These are phyloP conservation scores for Pyrenopolyporus hunteri DNA, from an alignment of 495 filamentous ascomycete genomes.

Conservation along the genomic window DNA sequence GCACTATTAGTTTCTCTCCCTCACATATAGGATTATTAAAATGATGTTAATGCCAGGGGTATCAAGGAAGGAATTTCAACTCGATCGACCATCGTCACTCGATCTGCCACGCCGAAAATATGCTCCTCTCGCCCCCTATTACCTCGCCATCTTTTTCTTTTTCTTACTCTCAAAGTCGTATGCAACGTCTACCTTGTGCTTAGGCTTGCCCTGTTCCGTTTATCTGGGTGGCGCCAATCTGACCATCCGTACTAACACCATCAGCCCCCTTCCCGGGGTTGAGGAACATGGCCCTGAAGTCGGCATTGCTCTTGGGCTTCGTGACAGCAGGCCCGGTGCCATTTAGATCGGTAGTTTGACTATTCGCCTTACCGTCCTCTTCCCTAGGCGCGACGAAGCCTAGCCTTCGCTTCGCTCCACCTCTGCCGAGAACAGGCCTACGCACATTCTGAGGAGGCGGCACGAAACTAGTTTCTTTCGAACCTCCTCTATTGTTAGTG, in stretches of 20 bases:
- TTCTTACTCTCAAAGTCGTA: too few species aligned
- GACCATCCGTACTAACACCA: conserved; percentile 3
- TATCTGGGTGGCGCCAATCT: neutral
- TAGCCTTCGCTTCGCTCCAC: conserved; percentile 62
- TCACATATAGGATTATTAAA: conserved; percentile 16
- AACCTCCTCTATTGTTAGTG: conserved; percentile 43
- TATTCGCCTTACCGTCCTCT: conserved; percentile 44
- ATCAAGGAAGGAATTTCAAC: conserved; percentile 35
- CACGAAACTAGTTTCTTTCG: conserved; percentile 46
- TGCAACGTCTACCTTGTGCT: neutral
- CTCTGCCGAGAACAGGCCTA: conserved; percentile 62
- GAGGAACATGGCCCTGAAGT: conserved; percentile 82
- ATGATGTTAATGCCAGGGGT: conserved; percentile 28
- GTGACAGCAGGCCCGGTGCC: conserved; percentile 38
- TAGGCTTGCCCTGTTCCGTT: conserved; percentile 8
- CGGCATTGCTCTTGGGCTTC: conserved; percentile 78
- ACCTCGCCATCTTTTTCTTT: neutral
- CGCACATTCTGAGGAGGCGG: conserved; percentile 60
- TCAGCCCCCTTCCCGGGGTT: conserved; percentile 20
- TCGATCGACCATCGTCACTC: conserved; percentile 32
- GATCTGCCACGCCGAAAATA: conserved; percentile 27
- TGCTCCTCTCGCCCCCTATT: conserved; percentile 1
- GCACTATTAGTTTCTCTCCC: conserved; percentile 8
- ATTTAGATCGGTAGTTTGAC: neutral
- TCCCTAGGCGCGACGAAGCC: conserved; percentile 49